Percentiles rank a stretch among this genome's conserved stretches.
phyloP scores from a whole-genome alignment of 768 basidiomycete species.

The Asterophora parasitica region DNA sequence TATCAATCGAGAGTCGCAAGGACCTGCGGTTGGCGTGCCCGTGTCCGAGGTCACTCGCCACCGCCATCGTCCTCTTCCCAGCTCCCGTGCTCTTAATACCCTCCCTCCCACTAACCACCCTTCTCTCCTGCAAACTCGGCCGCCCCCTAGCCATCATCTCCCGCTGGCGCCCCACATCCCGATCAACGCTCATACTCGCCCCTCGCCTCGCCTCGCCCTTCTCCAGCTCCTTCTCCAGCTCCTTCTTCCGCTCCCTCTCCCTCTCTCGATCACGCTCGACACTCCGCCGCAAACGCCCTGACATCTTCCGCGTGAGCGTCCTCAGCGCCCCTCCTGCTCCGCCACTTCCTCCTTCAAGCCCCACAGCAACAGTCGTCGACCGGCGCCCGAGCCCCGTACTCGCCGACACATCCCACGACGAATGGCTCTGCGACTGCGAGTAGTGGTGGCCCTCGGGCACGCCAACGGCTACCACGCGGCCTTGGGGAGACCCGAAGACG shows the following conservation, averaged over 20 bases:
- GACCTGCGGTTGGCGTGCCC: slow-evolving; percentile 17
- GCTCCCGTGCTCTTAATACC: background rate
- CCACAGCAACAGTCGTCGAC: slow-evolving; percentile 2
- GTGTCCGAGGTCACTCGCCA: slow-evolving; percentile 15
- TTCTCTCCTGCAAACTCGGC: slow-evolving; percentile 32
- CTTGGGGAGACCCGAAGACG: slow-evolving; percentile 45
- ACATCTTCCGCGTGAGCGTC: slow-evolving; percentile 32
- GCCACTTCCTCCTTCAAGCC: too few species aligned
- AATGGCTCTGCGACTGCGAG: background rate
- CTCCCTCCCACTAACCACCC: slow-evolving; percentile 9
- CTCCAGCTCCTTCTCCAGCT: slow-evolving; percentile 2
- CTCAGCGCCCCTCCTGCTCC: slow-evolving; percentile 12
- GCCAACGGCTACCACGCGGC: slow-evolving; percentile 39
- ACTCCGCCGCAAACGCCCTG: slow-evolving; percentile 28
- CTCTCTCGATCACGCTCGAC: background rate
- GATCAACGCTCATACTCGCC: slow-evolving; percentile 1
- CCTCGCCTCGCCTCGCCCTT: background rate
- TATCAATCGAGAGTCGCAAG: slow-evolving; percentile 30
- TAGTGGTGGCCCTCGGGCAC: slow-evolving; percentile 32
- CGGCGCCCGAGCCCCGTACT: slow-evolving; percentile 9
- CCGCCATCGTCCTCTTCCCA: slow-evolving; percentile 13
- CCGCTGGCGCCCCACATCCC: slow-evolving; percentile 1
- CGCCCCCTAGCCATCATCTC: slow-evolving; percentile 9
- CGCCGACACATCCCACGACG: slow-evolving; percentile 20
- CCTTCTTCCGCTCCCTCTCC: slow-evolving; percentile 7